Evolutionary conservation across 257 asterid species (phyloP), one percentile per base, ranked within the genome.

Genomic region (Solanum bukasovii): DNA sequence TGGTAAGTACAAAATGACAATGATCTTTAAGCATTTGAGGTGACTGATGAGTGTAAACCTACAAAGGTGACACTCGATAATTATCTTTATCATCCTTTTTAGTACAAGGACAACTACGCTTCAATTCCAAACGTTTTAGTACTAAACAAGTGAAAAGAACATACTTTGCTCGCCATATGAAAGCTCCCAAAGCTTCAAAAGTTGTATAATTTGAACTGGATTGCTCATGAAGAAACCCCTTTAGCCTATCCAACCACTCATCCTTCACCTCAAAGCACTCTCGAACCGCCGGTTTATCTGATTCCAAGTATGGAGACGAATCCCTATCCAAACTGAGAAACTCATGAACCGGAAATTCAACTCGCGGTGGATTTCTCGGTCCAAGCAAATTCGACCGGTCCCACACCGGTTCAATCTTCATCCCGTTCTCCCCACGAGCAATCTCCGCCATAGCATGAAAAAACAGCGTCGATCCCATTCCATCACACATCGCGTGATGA

Each of bases 151-250:
- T 52, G 70, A 42, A 44, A 23, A 34, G 14, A 20, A 31, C 68
- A 27, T 90, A 96, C 98, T 93, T 94, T 4, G 98, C 94, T 18
- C 96, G 94, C 99, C 99, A 96, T 13, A 95, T 91, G 63, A 92
- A 91, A 81, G 97, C 97, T 63, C 98, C 98, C 92, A 96, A 87
- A 34, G 95, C 98, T 87, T 96, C 99, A 65, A 96, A 94, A n/a
- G 98, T 92, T 42, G 98, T 95, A 70, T 86, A 94, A 33, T 89
- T 96, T 8, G 89, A 88, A 74, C 96, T 96, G 34, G 94, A 93
- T 29, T 93, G 92, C 75, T 93, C 88, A 78, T 31, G 42, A 2
- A 94, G 63, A 35, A 91, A 56, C 49, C 79, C 85, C 93, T 94
- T 95, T 9, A 94, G 89, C 92, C 85, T 87, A 87, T 93, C 93